Base-by-base conservation (phyloP, 139 green algal species). In the Diplosphaera chodatii region DNA sequence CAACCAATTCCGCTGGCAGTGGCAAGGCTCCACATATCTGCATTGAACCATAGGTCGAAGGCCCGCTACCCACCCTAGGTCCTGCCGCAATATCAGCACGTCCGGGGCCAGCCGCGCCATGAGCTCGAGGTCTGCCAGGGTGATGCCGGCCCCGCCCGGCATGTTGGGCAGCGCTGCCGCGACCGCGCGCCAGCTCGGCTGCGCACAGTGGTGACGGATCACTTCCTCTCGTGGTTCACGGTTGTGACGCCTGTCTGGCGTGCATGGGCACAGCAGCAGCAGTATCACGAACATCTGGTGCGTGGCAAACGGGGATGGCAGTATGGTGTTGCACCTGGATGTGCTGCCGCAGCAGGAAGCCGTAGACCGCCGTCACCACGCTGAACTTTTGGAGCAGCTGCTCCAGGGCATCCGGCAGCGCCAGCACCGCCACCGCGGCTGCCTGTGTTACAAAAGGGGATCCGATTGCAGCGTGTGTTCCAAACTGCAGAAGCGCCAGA, bases 261-360 rank as follows among this genome's bases (percentile, higher is more conserved):
- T n/a, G n/a, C n/a, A n/a, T n/a, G n/a, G n/a, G n/a, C n/a, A n/a
- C n/a, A n/a, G n/a, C n/a, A n/a, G n/a, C n/a, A n/a, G n/a, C n/a
- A n/a, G 32, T 2, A n/a, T 37, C 23, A 68, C 32, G 4, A 67
- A 71, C 74, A 83, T 22, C 55, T 78, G 25, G 75, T 64, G 67
- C 77, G 78, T 48, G 37, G 10, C 37, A 48, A 48, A 6, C 37
- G 37, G 8, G 37, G 37, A 20, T 10, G 10, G 37, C 37, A 48
- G 10, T 6, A 6, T 48, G 37, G 37, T 48, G 37, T 10, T 10
- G 10, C 55, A 82, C 85, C 82, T 90, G 85, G 15, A 92, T 82
- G 55, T 88, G 78, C 28, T 80, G 74, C 22, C 41, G 31, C 30
- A 75, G 63, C 55, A 92, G 67, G 65, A 90, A 92, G 27, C 56